Conservation (phyloP, 75 land plant genomes). For the Gnetum montanum region DNA sequence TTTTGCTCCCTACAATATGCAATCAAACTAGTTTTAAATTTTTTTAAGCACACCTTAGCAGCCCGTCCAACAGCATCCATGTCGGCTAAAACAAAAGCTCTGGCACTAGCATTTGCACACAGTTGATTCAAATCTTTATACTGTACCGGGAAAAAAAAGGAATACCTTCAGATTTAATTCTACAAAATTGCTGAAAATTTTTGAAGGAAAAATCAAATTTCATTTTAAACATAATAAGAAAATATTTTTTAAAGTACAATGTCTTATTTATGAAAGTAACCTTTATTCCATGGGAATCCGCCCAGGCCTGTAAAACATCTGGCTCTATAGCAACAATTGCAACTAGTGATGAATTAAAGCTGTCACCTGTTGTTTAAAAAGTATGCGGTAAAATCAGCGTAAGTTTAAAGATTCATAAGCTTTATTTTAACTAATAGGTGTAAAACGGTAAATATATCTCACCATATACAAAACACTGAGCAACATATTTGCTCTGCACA, state of each 20-base stretch:
- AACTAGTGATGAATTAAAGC: constrained; percentile 80
- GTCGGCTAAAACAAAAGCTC: constrained; percentile 72
- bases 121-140: constrained; percentile 52
- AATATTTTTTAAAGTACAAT: not conserved
- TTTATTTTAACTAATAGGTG: not conserved
- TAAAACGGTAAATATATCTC: too few relatives aligned
- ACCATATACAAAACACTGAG: constrained; percentile 96
- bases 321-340: constrained; percentile 81
- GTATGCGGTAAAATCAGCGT: not conserved
- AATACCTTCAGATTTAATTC: not conserved
- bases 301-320: constrained; percentile 77
- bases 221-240: constrained; percentile 8
- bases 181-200: not conserved
- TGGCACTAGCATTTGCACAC: constrained; percentile 63
- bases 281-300: constrained; percentile 83
- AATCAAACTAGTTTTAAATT: not conserved
- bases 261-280: too few relatives aligned
- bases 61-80: constrained; percentile 80
- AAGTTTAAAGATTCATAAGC: not conserved
- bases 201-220: not conserved
- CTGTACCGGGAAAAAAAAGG: constrained; percentile 22
- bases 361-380: constrained; percentile 79
- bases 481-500: constrained; percentile 75
- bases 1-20: too few relatives aligned
- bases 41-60: constrained; percentile 47